Evolutionary conservation across 768 basidiomycete genomes (phyloP).

Genomic region (Pluteus cervinus): DNA sequence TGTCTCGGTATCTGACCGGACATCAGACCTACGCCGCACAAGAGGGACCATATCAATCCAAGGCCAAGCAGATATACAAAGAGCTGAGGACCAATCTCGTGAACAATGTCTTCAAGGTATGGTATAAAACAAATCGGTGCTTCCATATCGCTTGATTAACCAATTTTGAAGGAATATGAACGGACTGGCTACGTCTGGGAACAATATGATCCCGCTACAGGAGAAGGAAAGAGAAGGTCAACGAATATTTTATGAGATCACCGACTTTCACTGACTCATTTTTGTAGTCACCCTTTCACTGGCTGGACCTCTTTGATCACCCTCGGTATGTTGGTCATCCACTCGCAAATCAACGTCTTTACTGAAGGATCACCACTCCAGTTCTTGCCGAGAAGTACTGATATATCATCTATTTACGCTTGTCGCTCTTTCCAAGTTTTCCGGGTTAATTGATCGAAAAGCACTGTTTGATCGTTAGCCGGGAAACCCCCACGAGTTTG

Average conservation of each 20-base stretch:
- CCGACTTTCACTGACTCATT: slow-evolving; percentile 4
- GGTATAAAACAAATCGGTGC: background rate
- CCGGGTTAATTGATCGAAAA: too few species aligned
- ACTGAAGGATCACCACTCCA: background rate
- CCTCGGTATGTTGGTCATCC: slow-evolving; percentile 56
- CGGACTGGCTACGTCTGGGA: slow-evolving; percentile 97
- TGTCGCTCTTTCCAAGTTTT: too few species aligned
- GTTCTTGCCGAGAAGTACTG: slow-evolving; percentile 8
- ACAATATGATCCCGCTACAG: slow-evolving; percentile 83
- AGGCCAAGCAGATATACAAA: slow-evolving; percentile 72
- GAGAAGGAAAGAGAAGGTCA: slow-evolving; percentile 84
- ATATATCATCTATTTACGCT: background rate
- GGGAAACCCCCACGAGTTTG: too few species aligned
- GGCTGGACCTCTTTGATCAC: slow-evolving; percentile 93
- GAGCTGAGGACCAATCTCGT: slow-evolving; percentile 80
- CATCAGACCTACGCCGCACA: slow-evolving; percentile 68
- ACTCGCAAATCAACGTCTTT: background rate
- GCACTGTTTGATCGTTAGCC: too few species aligned
- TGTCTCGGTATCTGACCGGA: background rate
- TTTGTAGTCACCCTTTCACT: slow-evolving; percentile 84
- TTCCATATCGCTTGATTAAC: background rate
- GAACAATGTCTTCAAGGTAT: slow-evolving; percentile 67
- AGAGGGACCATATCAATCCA: slow-evolving; percentile 75
- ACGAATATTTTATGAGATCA: slow-evolving; percentile 12
- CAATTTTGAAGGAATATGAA: slow-evolving; percentile 65